Conservation (phyloP, 73 alveolate species). For the Loxodes magnus region DNA sequence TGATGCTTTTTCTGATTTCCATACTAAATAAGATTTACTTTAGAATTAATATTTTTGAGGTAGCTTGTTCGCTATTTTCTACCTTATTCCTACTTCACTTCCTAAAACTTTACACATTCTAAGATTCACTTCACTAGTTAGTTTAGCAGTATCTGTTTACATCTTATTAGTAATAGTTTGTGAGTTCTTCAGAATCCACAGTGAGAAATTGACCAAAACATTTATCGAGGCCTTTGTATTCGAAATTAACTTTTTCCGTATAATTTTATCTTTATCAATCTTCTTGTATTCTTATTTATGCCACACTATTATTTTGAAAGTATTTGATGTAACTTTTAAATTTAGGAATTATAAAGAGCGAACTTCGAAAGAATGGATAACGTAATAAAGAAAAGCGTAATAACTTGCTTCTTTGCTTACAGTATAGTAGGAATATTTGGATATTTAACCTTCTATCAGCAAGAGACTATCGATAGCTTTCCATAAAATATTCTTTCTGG, state of each 20-base stretch:
- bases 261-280: conserved; percentile 29
- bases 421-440: conserved; percentile 43
- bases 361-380: conserved; percentile 22
- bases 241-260: conserved; percentile 17
- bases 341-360: conserved; percentile 35
- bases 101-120: background rate
- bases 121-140: conserved; percentile 6
- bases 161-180: background rate
- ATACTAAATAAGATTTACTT: background rate
- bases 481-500: conserved; percentile 1
- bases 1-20: background rate
- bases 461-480: background rate
- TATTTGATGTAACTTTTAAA: too few relatives aligned
- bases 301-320: conserved; percentile 42
- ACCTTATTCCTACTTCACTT: background rate
- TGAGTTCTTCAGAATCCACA: background rate
- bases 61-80: background rate
- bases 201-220: background rate
- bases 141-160: background rate
- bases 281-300: conserved; percentile 45
- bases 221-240: background rate
- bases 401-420: conserved; percentile 26
- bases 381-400: conserved; percentile 29
- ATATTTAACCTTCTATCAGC: conserved; percentile 21
- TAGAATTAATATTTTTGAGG: conserved; percentile 1